phyloP scores from a whole-genome alignment of 1,284 basidiomycete genomes.

The Tausonia pullulans region DNA sequence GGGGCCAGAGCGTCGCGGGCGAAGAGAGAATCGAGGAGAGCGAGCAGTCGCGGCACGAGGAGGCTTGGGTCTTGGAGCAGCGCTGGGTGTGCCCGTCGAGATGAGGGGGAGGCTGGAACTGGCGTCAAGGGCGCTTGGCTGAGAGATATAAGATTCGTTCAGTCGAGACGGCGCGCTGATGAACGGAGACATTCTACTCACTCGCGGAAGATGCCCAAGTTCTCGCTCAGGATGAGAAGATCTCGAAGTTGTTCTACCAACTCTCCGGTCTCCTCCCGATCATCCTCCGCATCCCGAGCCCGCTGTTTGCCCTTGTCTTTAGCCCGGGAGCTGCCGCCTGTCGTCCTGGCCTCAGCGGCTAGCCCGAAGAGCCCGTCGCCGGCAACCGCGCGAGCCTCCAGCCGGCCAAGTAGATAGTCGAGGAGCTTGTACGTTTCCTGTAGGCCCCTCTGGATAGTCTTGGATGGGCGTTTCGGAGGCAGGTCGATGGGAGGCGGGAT shows the following conservation, averaged over 20 bases:
- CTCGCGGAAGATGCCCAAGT: conserved; percentile 24
- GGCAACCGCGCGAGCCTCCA: conserved; percentile 22
- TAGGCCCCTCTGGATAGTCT: not conserved
- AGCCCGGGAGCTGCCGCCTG: conserved; percentile 8
- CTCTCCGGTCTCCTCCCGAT: conserved; percentile 25
- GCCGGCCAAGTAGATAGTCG: conserved; percentile 25
- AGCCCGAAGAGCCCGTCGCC: conserved; percentile 27
- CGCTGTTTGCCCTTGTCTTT: conserved; percentile 3
- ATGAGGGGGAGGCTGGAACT: not conserved
- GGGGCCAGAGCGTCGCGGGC: conserved; percentile 25
- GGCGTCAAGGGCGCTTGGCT: not conserved
- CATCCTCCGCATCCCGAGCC: conserved; percentile 18
- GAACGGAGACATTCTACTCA: conserved; percentile 20
- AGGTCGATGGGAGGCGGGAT: not conserved
- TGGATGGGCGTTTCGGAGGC: no score
- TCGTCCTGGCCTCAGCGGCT: conserved; percentile 19
- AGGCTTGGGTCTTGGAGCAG: no score
- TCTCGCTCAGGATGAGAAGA: conserved; percentile 25
- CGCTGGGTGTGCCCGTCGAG: conserved; percentile 6
- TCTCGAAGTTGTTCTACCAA: conserved; percentile 30
- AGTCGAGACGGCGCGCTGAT: not conserved
- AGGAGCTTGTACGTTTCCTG: conserved; percentile 31
- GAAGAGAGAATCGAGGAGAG: conserved; percentile 20
- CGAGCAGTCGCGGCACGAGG: conserved; percentile 21
- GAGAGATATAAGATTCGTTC: conserved; percentile 4